Evolutionary conservation across 2,329 filamentous ascomycete genomes (phyloP), one percentile per base, ranked within the genome.

Genomic region (Emericellopsis cladophorae): DNA sequence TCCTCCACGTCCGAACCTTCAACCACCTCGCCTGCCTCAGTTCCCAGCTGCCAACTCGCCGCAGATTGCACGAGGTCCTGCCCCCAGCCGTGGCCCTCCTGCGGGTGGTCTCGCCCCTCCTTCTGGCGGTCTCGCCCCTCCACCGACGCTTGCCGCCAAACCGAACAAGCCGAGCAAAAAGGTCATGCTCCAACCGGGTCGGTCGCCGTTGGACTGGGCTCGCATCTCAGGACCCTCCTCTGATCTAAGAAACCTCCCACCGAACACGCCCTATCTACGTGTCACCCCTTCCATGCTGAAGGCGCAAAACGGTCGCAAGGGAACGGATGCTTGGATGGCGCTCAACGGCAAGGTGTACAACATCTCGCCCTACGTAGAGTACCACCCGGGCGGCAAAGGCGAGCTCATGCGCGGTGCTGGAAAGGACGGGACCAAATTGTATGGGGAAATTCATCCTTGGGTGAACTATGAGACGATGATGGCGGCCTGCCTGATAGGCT

Each of bases 161-260:
- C 73, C 75, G 2, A 46, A 61, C 21, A 78, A 76, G 53, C 70
- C 73, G 5, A 74, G 69, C 10, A 75, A 73, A 58, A 84, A 90
- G 54, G 84, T 95, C 5, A 70, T 82, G 8, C 76, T 98, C 5
- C 74, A 79, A n/a, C 92, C 92, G 0, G 90, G 92, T 26, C 89
- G 90, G 66, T 95, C 87, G 2, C 90, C 92, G 0, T 78, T 98
- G 11, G 92, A 98, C 72, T 98, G 92, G 92, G 92, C 92, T 11
- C 79, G 82, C 6, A 74, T 95, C 1, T 74, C 77, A 2, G 68
- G 70, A 16, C 78, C 81, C 2, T 64, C 64, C 24, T 67, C 74
- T 24, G 81, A 87, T 46, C 74, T 88, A 22, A 81, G 83, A n/a
- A 76, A 76, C 32, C 48, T 83, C 45, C 51, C 73, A 48, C 48